Percentiles rank a stretch among this genome's conserved stretches.
Conservation (phyloP, 1,284 basidiomycete species). For the Porodaedalea pini region DNA sequence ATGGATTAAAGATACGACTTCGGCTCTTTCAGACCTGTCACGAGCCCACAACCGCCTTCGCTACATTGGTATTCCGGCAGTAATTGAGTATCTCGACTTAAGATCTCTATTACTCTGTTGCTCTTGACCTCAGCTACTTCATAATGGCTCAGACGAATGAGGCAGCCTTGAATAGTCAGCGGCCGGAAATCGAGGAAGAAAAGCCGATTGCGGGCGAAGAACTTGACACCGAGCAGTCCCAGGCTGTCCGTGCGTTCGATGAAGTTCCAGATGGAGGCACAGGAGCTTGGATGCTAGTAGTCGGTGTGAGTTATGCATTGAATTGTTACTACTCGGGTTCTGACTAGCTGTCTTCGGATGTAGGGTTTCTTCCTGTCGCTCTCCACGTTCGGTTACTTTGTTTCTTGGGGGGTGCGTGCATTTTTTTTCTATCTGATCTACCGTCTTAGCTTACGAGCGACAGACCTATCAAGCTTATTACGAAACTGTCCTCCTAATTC, state of each 20-base stretch:
- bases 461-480: slow-evolving; percentile 55
- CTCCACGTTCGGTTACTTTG: slow-evolving; percentile 37
- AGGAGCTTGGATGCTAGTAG: slow-evolving; percentile 37
- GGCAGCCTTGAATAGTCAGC: too few species aligned
- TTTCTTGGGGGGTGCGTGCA: slow-evolving; percentile 39
- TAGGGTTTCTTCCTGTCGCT: slow-evolving; percentile 11
- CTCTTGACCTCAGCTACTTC: too few species aligned
- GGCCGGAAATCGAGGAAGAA: too few species aligned
- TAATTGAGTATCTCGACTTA: too few species aligned
- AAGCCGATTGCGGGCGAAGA: not conserved
- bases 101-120: too few species aligned
- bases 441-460: slow-evolving; percentile 19
- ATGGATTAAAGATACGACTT: too few species aligned
- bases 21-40: too few species aligned
- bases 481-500: slow-evolving; percentile 36
- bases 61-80: too few species aligned
- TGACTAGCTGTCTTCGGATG: not conserved
- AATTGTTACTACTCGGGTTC: not conserved
- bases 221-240: not conserved
- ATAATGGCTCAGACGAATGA: too few species aligned
- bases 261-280: slow-evolving; percentile 37
- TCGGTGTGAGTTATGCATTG: slow-evolving; percentile 31
- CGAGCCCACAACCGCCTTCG: too few species aligned
- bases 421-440: not conserved
- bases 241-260: not conserved